These are phyloP conservation scores for Singerocomus inundabilis DNA, from an alignment of 1,284 basidiomycete species.

Conservation along the genomic window DNA sequence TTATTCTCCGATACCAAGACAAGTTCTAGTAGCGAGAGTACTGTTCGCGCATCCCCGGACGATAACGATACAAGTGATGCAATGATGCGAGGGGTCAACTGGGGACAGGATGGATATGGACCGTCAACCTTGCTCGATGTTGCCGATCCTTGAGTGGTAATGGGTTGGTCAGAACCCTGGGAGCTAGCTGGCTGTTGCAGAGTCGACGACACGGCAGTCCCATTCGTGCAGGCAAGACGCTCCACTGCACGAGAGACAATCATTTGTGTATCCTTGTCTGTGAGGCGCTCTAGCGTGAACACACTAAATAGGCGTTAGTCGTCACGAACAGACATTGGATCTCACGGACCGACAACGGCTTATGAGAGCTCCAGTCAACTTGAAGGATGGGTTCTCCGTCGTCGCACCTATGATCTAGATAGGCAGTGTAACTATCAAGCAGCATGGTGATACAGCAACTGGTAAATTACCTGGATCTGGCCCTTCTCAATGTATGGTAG, in stretches of 20 bases:
- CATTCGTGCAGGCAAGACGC: constrained; percentile 32
- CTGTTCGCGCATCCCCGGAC: constrained; percentile 69
- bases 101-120: constrained; percentile 38
- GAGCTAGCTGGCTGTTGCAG: constrained; percentile 9
- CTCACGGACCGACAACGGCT: constrained; percentile 73
- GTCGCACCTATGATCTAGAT: constrained; percentile 79
- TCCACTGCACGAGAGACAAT: constrained; percentile 54
- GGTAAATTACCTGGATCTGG: constrained; percentile 56
- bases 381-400: constrained; percentile 92
- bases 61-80: constrained; percentile 56
- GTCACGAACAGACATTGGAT: not conserved
- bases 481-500: constrained; percentile 81
- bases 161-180: constrained; percentile 11
- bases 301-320: constrained; percentile 44
- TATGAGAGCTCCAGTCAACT: constrained; percentile 72
- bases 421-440: constrained; percentile 12
- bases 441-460: not conserved
- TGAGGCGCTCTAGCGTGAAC: constrained; percentile 61
- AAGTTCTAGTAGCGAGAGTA: constrained; percentile 65
- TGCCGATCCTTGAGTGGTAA: constrained; percentile 20
- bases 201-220: not conserved
- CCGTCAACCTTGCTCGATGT: constrained; percentile 8
- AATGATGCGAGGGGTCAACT: constrained; percentile 49
- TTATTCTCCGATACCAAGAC: constrained; percentile 44
- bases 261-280: constrained; percentile 53